Base-by-base conservation (phyloP, 345 rosid genomes). In the Bruguiera gymnorhiza region DNA sequence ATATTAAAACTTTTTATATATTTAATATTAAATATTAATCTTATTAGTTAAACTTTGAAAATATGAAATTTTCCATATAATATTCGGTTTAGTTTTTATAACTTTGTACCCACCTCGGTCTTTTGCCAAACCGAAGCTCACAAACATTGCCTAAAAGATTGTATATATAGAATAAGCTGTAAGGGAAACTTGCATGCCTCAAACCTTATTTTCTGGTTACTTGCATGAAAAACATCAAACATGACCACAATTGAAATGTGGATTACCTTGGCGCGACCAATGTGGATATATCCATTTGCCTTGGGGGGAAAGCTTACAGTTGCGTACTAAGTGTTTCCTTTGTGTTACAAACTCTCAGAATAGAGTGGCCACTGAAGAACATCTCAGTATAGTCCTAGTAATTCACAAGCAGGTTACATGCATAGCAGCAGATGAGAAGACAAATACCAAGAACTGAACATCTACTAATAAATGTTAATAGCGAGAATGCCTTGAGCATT, bases 261-360 rank as follows among this genome's bases (percentile, higher is more conserved):
- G 4, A 46, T 55, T 83, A 90, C 99, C 93, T 92, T 95, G 26
- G 99, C 97, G 83, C 90, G 99, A 61, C 98, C 99, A 75, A 95
- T 95, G 73, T 95, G 99, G 36, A 90, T 83, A 84, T 92, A 92
- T 30, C 97, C 99, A 87, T 95, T 95, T 77, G 97, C 97, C 80
- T 95, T 97, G 39, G 96, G 99, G 8, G 97, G 97, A 51, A 90
- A 95, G 62, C 96, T 75, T 81, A 83, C 79, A 95, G 81, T 81
- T 95, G 97, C 60, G 86, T 92, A 53, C 85, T 84, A 67, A 95
- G 96, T 83, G 79, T 60, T 82, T 90, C 91, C 82, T 76, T 86
- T 20, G 83, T 74, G 75, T 95, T 92, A 87, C 85, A 31, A 31
- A 31, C 84, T 74, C 87, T 84, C 75, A 95, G 85, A 62, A 95